These are phyloP conservation scores for Medicago lupulina DNA, from an alignment of 306 rosid species.

Conservation along the genomic window DNA sequence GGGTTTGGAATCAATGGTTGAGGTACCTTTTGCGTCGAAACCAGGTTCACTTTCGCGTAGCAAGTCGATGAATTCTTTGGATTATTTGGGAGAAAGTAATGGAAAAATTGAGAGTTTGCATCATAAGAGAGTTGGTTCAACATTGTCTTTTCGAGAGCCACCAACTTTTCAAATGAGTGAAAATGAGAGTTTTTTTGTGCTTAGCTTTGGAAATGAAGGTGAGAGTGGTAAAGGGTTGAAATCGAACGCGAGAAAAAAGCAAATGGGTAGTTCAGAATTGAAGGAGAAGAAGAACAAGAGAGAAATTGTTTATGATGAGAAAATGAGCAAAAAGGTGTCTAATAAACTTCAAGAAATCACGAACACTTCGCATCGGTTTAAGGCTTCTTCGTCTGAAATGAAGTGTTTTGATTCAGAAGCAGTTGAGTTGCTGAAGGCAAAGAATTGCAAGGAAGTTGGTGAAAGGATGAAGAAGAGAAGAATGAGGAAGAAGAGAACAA, in stretches of 20 bases:
- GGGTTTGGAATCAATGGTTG: slow-evolving; percentile 81
- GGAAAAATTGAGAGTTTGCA: slow-evolving; percentile 40
- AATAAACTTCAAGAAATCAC: slow-evolving; percentile 46
- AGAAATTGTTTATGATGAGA: slow-evolving; percentile 41
- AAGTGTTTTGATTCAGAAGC: slow-evolving; percentile 40
- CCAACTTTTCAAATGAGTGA: slow-evolving; percentile 65
- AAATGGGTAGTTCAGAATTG: slow-evolving; percentile 44
- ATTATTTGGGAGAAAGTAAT: slow-evolving; percentile 52
- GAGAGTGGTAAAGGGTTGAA: slow-evolving; percentile 30
- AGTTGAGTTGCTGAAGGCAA: slow-evolving; percentile 32
- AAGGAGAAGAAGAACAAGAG: slow-evolving; percentile 49
- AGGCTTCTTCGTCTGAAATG: slow-evolving; percentile 27
- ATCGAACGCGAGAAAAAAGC: slow-evolving; percentile 43
- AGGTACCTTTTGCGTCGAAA: slow-evolving; percentile 28
- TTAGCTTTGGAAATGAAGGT: slow-evolving; percentile 65
- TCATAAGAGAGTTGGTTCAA: slow-evolving; percentile 56
- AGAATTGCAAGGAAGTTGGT: slow-evolving; percentile 38
- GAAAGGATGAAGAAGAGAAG: slow-evolving; percentile 40
- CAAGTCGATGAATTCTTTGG: slow-evolving; percentile 69
- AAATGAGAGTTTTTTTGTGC: slow-evolving; percentile 64
- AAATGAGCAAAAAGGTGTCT: slow-evolving; percentile 43
- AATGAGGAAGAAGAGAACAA: slow-evolving; percentile 40
- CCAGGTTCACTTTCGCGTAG: slow-evolving; percentile 51
- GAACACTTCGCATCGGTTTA: slow-evolving; percentile 24
- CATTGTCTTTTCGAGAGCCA: slow-evolving; percentile 62